Evolutionary conservation across 2,329 filamentous ascomycete genomes (phyloP).

Genomic region (Aspergillus fumigatiaffinis): DNA sequence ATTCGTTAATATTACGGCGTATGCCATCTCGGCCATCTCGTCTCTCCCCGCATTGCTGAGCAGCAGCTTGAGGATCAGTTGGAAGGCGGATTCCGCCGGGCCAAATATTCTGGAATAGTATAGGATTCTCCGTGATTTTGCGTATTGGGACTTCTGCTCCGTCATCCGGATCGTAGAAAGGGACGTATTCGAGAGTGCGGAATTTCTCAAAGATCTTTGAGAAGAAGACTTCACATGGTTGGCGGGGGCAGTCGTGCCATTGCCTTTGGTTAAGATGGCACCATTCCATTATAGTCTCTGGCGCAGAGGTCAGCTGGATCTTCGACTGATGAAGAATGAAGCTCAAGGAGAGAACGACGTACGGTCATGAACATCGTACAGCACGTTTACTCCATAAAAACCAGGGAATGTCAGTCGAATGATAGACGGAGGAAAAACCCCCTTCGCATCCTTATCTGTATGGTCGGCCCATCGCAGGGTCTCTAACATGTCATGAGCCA

Average conservation of each 20-base stretch:
- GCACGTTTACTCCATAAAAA: neutral
- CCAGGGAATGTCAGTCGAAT: neutral
- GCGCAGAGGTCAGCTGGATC: neutral
- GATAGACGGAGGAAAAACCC: neutral
- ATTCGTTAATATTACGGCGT: neutral
- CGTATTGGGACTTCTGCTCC: neutral
- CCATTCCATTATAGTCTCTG: neutral
- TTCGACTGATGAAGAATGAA: neutral
- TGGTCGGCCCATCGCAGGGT: neutral
- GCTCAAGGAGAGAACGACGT: neutral
- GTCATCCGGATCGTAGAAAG: neutral
- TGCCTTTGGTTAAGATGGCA: neutral
- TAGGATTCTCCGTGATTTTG: neutral
- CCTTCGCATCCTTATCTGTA: neutral
- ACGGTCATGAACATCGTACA: neutral
- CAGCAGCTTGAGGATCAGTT: neutral
- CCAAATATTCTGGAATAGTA: neutral
- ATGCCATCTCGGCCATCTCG: neutral
- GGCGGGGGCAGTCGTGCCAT: neutral
- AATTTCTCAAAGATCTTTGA: neutral
- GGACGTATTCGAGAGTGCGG: neutral
- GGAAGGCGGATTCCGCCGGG: neutral
- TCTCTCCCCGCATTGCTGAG: neutral
- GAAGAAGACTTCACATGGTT: neutral
- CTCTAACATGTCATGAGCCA: neutral